phyloP scores from a whole-genome alignment of 257 asterid genomes.

The Rubia yunnanensis region DNA sequence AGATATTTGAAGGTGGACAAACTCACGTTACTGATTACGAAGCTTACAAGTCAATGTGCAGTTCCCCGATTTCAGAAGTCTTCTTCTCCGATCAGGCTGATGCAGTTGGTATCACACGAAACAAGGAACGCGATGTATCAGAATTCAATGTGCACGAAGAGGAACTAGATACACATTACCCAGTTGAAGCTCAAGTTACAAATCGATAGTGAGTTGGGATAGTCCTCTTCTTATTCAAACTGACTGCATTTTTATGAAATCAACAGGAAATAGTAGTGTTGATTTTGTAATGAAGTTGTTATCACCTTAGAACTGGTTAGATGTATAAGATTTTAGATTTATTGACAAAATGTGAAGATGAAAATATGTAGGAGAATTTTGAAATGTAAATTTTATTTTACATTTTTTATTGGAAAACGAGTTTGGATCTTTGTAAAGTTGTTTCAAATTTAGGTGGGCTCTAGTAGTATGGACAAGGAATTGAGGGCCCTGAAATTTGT shows the following conservation, averaged over 20 bases:
- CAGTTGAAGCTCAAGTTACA: constrained; percentile 35
- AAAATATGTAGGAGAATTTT: too few relatives aligned
- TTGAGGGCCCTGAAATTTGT: too few relatives aligned
- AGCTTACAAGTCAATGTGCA: constrained; percentile 55
- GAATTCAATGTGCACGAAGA: constrained; percentile 12
- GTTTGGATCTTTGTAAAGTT: too few relatives aligned
- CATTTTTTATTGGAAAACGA: too few relatives aligned
- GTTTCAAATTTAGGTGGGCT: too few relatives aligned
- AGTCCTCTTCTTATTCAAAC: background rate
- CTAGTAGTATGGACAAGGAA: too few relatives aligned
- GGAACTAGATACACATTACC: constrained; percentile 22
- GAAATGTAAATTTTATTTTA: too few relatives aligned
- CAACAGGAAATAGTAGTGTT: background rate
- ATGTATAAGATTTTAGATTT: too few relatives aligned
- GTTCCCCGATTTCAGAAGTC: constrained; percentile 51
- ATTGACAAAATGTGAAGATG: too few relatives aligned
- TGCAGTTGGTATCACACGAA: constrained; percentile 30
- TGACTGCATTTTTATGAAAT: background rate
- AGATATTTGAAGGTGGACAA: constrained; percentile 41
- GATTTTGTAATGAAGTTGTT: background rate
- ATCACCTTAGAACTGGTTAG: background rate
- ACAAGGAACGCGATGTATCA: constrained; percentile 10
- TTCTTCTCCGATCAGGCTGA: constrained; percentile 64
- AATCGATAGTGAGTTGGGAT: constrained; percentile 10
- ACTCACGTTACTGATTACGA: constrained; percentile 54